Evolutionary conservation across 352 stramenopile species (phyloP).

Genomic region (Phytophthora sojae): DNA sequence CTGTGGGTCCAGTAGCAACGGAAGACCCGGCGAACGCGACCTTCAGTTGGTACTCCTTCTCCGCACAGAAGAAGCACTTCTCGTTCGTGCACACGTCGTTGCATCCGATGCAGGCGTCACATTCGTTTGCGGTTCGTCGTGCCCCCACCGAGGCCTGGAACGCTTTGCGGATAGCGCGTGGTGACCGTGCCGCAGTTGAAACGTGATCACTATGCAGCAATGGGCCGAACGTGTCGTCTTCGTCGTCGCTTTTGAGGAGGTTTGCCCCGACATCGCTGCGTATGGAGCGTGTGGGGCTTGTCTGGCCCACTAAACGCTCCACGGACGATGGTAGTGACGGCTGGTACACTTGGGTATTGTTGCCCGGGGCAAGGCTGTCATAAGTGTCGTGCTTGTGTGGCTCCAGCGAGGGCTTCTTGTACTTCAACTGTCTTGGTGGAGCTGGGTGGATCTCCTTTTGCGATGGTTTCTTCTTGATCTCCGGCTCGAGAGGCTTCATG

Average conservation of each 20-base stretch:
- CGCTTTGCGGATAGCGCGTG: conserved; percentile 19
- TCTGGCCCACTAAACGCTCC: conserved; percentile 17
- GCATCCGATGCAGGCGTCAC: conserved; percentile 80
- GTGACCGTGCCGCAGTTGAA: conserved; percentile 19
- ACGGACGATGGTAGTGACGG: conserved; percentile 19
- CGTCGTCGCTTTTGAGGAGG: conserved; percentile 21
- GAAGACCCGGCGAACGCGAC: conserved; percentile 52
- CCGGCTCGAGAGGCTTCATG: conserved; percentile 11
- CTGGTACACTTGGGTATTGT: conserved; percentile 21
- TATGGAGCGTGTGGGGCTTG: conserved; percentile 22
- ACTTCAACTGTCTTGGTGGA: background rate
- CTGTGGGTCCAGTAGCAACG: conserved; percentile 23
- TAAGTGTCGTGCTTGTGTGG: conserved; percentile 15
- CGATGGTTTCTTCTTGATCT: background rate
- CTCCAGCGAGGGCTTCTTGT: conserved; percentile 8
- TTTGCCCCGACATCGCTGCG: conserved; percentile 12
- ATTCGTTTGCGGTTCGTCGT: conserved; percentile 50
- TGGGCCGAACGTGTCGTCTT: conserved; percentile 19
- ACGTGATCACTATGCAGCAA: conserved; percentile 25
- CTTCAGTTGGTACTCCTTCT: conserved; percentile 79
- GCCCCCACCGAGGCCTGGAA: conserved; percentile 34
- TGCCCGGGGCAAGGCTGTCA: conserved; percentile 11
- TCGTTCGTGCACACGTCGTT: conserved; percentile 77
- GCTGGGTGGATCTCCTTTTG: conserved; percentile 10
- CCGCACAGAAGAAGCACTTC: conserved; percentile 75